Evolutionary conservation across 2,329 filamentous ascomycete species (phyloP), one percentile per base, ranked within the genome.

Genomic region (Macrophomina pseudophaseolina): DNA sequence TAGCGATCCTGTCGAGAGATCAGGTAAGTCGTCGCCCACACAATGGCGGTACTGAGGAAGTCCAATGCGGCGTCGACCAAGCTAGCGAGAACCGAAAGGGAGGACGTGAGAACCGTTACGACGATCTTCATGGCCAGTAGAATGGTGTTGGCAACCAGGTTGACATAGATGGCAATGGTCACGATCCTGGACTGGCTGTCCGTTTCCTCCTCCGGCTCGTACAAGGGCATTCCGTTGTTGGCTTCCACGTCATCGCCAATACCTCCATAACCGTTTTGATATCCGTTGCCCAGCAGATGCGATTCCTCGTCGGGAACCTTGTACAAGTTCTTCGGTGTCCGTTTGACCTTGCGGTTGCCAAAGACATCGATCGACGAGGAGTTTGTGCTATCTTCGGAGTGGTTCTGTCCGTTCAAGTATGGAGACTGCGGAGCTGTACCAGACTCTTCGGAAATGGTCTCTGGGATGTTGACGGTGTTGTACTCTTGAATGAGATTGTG

Each of bases 401-500:
- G 42, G 1, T 67, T 18, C 23, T 60, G 69, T 6, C 66, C 69
- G 33, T 70, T 68, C 42, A 42, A 48, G 60, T n/a, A 66, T 67
- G 51, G 49, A 35, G 69, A 54, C 14, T 42, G 33, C n/a, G 72
- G 73, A 5, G 71, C 72, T 18, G 71, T 69, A 3, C 72, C 76
- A 1, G 83, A 79, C 74, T 93, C 90, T 74, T 95, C 92, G n/a
- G 84, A 80, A 71, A 95, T 95, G 11, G 91, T 93, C 38, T 87
- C 83, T 1, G 92, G 91, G 6, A 93, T 85, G 71, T 88, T 86
- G 67, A 87, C 74, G 46, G 83, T 85, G 69, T 90, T 83, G 78
- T 97, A 97, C 78, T 97, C 94, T 74, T 96, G 94, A 67, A 98
- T 88, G 52, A 98, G 83, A 72, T 94, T 90, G 74, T 97, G 94